A percentile compares a stretch with the other conserved stretches of the same genome.
Evolutionary conservation across 169 alveolate genomes (phyloP).

Genomic region (Toxoplasma gondii): DNA sequence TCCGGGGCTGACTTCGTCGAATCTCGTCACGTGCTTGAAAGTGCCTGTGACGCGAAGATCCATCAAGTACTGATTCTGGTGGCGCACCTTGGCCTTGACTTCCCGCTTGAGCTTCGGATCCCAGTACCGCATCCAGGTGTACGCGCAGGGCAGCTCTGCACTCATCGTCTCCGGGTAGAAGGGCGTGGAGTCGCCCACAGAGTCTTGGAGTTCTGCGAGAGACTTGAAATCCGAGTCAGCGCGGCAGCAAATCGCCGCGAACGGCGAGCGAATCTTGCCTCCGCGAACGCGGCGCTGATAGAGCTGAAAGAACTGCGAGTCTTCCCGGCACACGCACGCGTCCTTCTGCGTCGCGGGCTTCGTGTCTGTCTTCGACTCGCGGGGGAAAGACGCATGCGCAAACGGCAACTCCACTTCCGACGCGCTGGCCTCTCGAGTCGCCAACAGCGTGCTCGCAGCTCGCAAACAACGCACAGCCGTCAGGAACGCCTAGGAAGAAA

Average conservation of each 20-base stretch:
- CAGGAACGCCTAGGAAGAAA: neutral
- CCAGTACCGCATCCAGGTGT: neutral
- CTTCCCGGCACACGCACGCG: neutral
- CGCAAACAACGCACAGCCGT: neutral
- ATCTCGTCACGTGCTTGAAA: neutral
- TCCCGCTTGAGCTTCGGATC: neutral
- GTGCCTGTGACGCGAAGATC: neutral
- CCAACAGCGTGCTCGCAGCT: neutral
- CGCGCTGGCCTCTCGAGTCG: neutral
- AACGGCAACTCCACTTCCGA: neutral
- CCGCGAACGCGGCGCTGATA: neutral
- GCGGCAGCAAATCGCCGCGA: neutral
- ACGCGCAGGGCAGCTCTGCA: neutral
- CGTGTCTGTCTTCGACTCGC: neutral
- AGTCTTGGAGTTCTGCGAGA: neutral
- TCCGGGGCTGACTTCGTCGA: neutral
- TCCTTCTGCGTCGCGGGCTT: neutral
- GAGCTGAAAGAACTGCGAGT: neutral
- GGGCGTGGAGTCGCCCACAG: neutral
- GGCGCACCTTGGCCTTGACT: neutral
- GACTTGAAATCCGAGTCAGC: neutral
- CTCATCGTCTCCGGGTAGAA: slow-evolving; percentile 28
- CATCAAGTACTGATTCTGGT: neutral
- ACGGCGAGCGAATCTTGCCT: neutral
- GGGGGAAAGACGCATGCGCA: neutral